These are phyloP conservation scores for Leucocoprinus leucothites DNA, from an alignment of 768 basidiomycete genomes.

Conservation along the genomic window DNA sequence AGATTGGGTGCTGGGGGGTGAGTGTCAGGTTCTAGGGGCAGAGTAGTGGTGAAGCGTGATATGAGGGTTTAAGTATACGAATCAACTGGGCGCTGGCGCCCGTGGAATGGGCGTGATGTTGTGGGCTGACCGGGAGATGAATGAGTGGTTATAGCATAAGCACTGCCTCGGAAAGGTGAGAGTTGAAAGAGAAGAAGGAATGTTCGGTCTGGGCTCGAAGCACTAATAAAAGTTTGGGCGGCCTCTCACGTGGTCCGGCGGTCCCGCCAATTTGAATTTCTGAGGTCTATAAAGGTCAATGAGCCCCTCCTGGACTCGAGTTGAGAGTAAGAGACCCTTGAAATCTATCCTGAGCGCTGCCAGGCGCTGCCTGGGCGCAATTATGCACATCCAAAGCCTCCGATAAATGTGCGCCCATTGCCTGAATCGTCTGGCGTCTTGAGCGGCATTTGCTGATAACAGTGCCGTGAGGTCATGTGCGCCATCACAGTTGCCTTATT, in stretches of 20 bases:
- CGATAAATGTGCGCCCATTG: constrained; percentile 10
- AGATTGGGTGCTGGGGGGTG: no score
- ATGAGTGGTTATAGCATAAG: no score
- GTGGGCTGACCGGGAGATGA: no score
- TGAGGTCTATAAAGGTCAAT: neutral
- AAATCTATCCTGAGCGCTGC: neutral
- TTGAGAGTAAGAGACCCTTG: neutral
- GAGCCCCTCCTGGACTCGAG: neutral
- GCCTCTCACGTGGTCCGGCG: neutral
- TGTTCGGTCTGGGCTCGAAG: no score
- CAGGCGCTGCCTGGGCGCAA: constrained; percentile 5
- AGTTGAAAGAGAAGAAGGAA: no score
- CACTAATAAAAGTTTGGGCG: neutral
- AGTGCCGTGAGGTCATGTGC: constrained; percentile 13
- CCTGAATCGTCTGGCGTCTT: neutral
- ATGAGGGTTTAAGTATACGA: no score
- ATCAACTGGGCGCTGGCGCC: no score
- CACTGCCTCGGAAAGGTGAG: no score
- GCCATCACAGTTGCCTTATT: constrained; percentile 13
- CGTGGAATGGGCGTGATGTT: no score
- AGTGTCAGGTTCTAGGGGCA: no score
- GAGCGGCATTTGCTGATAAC: constrained; percentile 6
- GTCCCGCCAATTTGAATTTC: neutral
- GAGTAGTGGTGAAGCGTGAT: no score
- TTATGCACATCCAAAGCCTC: neutral